Evolutionary conservation across 1,284 basidiomycete species (phyloP).

Genomic region (Austroboletus novae-zelandiae): DNA sequence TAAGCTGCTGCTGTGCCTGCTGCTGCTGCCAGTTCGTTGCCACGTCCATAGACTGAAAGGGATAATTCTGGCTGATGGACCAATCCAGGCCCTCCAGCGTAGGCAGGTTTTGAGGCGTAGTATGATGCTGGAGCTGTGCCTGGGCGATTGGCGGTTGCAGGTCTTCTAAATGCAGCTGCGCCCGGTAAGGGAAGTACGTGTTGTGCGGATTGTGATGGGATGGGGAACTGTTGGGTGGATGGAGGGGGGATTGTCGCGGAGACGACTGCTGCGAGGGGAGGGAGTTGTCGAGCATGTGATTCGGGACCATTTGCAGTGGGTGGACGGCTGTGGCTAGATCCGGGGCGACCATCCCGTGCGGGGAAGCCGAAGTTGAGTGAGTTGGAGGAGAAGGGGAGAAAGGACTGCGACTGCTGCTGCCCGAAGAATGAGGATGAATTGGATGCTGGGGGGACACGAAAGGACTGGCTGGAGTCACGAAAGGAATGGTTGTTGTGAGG

Average conservation of each 20-base stretch:
- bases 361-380: slow-evolving; percentile 48
- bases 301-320: slow-evolving; percentile 38
- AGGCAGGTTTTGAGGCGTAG: slow-evolving; percentile 45
- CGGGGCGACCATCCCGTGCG: slow-evolving; percentile 45
- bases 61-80: slow-evolving; percentile 45
- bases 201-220: slow-evolving; percentile 39
- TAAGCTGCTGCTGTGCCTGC: slow-evolving; percentile 27
- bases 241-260: slow-evolving; percentile 54
- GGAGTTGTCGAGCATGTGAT: slow-evolving; percentile 53
- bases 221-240: slow-evolving; percentile 34
- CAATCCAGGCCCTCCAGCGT: slow-evolving; percentile 50
- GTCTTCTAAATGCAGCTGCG: slow-evolving; percentile 37
- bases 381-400: slow-evolving; percentile 54
- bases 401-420: slow-evolving; percentile 58
- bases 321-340: slow-evolving; percentile 48
- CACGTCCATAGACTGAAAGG: slow-evolving; percentile 39
- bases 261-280: slow-evolving; percentile 72
- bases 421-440: slow-evolving; percentile 36
- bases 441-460: slow-evolving; percentile 49
- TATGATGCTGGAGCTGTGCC: slow-evolving; percentile 62
- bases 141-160: slow-evolving; percentile 51
- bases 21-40: slow-evolving; percentile 33
- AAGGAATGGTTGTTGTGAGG: slow-evolving; percentile 56
- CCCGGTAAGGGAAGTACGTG: slow-evolving; percentile 48
- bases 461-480: slow-evolving; percentile 70